Base-by-base conservation (phyloP, 495 filamentous ascomycete species). In the Penicillium ochrochloron region DNA sequence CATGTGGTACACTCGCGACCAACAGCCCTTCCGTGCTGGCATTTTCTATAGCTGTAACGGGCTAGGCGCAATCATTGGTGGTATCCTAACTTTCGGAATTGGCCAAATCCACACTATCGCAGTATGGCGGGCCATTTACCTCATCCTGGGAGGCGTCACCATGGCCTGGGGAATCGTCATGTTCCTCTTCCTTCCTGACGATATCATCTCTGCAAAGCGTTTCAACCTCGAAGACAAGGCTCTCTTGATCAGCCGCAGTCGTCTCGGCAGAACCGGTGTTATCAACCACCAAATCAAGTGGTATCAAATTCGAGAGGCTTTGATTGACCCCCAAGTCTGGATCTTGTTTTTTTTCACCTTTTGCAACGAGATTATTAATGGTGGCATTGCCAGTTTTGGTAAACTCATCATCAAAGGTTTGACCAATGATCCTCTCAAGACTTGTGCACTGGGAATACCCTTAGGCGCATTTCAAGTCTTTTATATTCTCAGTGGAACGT, bases 41-140 rank as follows among this genome's bases (percentile, higher is more conserved):
- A 73, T 82, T 61, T 79, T 75, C 42, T 77, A 77, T 58, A 80
- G 75, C 66, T 80, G 76, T 61, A 84, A 80, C 25, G 80, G 81
- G 27, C 73, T 83, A 10, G 81, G 80, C 21, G 77, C 78, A 0
- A 75, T 78, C 64, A 64, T 85, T 21, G 81, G 80, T 27, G 81
- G 82, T 1, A 67, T 85, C 7, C 73, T 85, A 66, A 83, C 82
- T 34, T 83, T 78, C 65, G 82, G 78, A 9, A 79, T 85, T 56
- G 82, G 82, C 15, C 80, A 80, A 48, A 80, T 83, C 59, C 70
- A 78, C 25, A 76, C 75, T 14, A 74, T 78, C 41, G 71, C 75
- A 11, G 76, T 79, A 10, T 81, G 79, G 78, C 67, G 72, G 25
- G 75, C 75, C 2, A 77, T 80, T 11, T 81, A 75, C 57, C 69